Percentiles rank a stretch among this genome's conserved stretches.
These are phyloP conservation scores for Fusarium sp. DNA, from an alignment of 2,329 filamentous ascomycete species.

Conservation along the genomic window DNA sequence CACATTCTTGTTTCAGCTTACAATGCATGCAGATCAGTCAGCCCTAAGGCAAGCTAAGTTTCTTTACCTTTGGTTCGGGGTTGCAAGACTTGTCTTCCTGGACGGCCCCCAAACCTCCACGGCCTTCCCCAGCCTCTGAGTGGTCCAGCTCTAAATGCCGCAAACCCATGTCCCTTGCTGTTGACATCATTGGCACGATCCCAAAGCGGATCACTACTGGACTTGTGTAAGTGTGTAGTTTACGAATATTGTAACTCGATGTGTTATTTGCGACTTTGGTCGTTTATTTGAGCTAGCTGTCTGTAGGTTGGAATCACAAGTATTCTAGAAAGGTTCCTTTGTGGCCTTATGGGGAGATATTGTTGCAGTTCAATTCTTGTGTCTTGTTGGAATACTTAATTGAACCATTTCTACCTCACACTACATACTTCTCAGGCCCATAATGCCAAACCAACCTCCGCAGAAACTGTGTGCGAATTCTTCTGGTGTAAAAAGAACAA, in stretches of 20 bases:
- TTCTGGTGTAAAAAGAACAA: accelerated
- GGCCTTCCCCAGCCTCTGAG: not conserved
- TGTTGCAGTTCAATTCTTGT: not conserved
- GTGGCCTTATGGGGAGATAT: accelerated
- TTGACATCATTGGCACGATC: not conserved
- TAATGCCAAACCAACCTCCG: accelerated
- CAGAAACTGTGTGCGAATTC: accelerated
- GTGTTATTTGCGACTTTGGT: not conserved
- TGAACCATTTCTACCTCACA: accelerated
- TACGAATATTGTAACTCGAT: not conserved
- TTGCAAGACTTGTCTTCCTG: not conserved
- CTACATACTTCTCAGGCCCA: accelerated
- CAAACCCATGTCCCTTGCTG: not conserved
- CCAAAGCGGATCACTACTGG: not conserved
- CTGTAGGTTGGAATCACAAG: not conserved
- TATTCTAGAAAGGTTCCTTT: not conserved
- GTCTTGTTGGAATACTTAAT: not conserved
- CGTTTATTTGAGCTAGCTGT: not conserved
- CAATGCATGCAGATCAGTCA: not conserved
- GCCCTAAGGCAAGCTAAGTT: not conserved
- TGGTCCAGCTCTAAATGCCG: not conserved
- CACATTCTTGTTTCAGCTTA: not conserved
- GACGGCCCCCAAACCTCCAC: not conserved
- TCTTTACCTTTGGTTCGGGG: not conserved
- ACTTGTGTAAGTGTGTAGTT: not conserved